phyloP scores from a whole-genome alignment of 768 basidiomycete species.

The Boletales sp. region DNA sequence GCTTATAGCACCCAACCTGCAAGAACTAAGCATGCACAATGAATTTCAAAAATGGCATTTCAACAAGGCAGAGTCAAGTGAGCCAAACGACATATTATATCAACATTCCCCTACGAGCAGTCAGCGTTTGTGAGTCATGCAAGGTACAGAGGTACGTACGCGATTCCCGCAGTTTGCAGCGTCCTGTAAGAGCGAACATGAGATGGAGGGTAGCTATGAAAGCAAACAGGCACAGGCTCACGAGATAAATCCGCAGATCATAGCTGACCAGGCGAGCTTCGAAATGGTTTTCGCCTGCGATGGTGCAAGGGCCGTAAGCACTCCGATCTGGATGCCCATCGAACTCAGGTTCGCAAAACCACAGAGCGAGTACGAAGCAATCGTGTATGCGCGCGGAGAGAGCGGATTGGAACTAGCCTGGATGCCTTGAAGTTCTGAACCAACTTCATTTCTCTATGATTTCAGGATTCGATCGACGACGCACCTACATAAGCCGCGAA shows the following conservation, averaged over 20 bases:
- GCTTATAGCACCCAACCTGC: too few relatives aligned
- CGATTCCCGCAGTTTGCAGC: constrained; percentile 57
- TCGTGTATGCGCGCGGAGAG: constrained; percentile 71
- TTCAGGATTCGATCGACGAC: constrained; percentile 1
- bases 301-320: constrained; percentile 66
- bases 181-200: constrained; percentile 28
- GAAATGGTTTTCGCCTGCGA: constrained; percentile 69
- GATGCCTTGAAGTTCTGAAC: constrained; percentile 40
- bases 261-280: constrained; percentile 61
- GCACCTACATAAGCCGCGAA: constrained; percentile 67
- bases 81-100: constrained; percentile 8
- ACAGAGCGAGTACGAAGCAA: constrained; percentile 84
- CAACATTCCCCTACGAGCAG: constrained; percentile 43
- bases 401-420: constrained; percentile 51
- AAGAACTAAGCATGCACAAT: too few relatives aligned
- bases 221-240: constrained; percentile 5
- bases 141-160: constrained; percentile 36
- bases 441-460: neutral
- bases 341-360: constrained; percentile 89
- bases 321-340: constrained; percentile 83
- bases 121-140: constrained; percentile 5
- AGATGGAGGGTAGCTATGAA: neutral
- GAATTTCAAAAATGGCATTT: too few relatives aligned
- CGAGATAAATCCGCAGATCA: constrained; percentile 69
- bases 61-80: too few relatives aligned